These are phyloP conservation scores for Pittosporum tobira DNA, from an alignment of 129 eudicot species.

Conservation along the genomic window DNA sequence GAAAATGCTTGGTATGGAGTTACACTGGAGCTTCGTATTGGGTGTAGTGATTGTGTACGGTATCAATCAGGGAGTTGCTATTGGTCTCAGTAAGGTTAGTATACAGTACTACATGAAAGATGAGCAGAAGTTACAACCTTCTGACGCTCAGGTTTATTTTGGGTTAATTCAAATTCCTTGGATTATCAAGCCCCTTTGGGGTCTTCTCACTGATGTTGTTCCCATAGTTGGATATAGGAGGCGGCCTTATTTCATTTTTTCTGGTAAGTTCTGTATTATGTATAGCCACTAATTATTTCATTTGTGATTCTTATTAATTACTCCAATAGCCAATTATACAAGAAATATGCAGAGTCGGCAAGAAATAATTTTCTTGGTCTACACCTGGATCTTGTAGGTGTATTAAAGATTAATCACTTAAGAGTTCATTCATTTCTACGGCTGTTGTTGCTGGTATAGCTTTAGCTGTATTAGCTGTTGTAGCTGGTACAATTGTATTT, in stretches of 20 bases:
- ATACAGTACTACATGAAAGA: constrained; percentile 87
- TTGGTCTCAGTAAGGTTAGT: constrained; percentile 57
- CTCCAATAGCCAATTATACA: too few relatives aligned
- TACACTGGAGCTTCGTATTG: constrained; percentile 80
- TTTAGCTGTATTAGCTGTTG: too few relatives aligned
- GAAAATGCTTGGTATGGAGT: constrained; percentile 51
- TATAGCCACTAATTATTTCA: background rate
- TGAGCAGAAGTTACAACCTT: constrained; percentile 84
- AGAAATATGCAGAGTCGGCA: too few relatives aligned
- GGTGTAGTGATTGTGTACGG: constrained; percentile 78
- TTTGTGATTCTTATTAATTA: background rate
- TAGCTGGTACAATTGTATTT: too few relatives aligned
- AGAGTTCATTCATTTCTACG: constrained; percentile 50
- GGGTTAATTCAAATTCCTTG: constrained; percentile 79
- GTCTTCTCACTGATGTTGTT: constrained; percentile 82
- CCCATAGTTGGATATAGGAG: constrained; percentile 62
- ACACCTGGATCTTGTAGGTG: background rate
- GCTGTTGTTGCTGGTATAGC: too few relatives aligned
- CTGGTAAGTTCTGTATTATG: constrained; percentile 37
- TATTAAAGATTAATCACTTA: too few relatives aligned
- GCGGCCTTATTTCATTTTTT: constrained; percentile 83
- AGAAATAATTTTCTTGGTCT: background rate
- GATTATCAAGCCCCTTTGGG: constrained; percentile 91
- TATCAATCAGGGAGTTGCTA: constrained; percentile 61
- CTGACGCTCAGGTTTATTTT: constrained; percentile 73